These are phyloP conservation scores for Myriosclerotinia duriaeana DNA, from an alignment of 2,329 filamentous ascomycete genomes.

Conservation along the genomic window DNA sequence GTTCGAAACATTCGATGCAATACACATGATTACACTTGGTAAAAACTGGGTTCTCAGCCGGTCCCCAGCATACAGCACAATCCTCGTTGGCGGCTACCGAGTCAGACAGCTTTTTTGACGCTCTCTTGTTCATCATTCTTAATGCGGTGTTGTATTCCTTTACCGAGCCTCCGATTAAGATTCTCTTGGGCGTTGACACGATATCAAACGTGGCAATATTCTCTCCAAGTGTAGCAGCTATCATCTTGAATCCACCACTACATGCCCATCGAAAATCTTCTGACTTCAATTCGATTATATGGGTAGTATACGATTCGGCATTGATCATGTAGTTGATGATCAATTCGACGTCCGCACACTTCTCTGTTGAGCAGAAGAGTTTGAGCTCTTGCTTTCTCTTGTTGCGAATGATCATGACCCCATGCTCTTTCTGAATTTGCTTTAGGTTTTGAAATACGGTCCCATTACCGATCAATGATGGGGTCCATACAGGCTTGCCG, in stretches of 20 bases:
- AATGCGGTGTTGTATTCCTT: not conserved
- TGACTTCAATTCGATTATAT: constrained; percentile 39
- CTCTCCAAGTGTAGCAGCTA: not conserved
- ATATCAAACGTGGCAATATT: constrained; percentile 33
- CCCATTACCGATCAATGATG: constrained; percentile 31
- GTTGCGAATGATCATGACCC: constrained; percentile 5
- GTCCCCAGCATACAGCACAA: constrained; percentile 11
- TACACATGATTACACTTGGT: constrained; percentile 37
- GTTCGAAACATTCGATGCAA: constrained; percentile 46
- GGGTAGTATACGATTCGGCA: constrained; percentile 23
- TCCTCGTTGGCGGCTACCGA: not conserved
- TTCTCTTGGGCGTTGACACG: not conserved
- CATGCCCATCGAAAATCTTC: constrained; percentile 2
- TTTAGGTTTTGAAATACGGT: not conserved
- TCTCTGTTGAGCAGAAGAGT: constrained; percentile 8
- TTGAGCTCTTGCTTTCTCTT: constrained; percentile 9
- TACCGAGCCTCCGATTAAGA: not conserved
- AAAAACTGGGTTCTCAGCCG: not conserved
- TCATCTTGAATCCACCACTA: constrained; percentile 12
- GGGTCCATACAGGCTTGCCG: constrained; percentile 41
- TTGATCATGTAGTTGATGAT: constrained; percentile 36
- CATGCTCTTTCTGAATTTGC: not conserved
- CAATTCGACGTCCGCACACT: constrained; percentile 23
- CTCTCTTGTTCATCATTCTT: not conserved
- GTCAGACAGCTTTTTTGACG: not conserved